Percentiles rank a stretch among this genome's conserved stretches.
phyloP scores from a whole-genome alignment of 345 rosid genomes.

The Brassica incana region DNA sequence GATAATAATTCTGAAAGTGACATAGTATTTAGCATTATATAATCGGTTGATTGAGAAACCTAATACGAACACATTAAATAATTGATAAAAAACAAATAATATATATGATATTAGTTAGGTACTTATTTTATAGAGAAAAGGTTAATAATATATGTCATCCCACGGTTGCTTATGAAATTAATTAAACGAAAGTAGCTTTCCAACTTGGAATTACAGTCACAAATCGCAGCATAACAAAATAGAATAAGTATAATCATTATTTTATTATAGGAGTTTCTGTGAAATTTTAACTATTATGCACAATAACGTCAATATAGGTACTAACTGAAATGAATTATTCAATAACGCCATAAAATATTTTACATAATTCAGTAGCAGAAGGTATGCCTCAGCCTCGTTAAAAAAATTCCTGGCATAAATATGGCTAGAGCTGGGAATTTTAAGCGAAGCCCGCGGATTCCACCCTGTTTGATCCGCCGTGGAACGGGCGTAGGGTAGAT shows the following conservation, averaged over 20 bases:
- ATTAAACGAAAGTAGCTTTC: conserved; percentile 12
- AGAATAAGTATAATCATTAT: neutral
- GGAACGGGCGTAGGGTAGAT: no score
- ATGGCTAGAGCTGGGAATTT: no score
- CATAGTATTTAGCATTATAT: conserved; percentile 18
- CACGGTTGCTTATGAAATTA: conserved; percentile 33
- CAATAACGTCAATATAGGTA: neutral
- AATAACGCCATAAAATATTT: neutral
- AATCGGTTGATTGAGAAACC: conserved; percentile 24
- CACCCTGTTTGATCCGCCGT: no score
- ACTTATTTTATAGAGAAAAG: conserved; percentile 5
- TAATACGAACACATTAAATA: conserved; percentile 32
- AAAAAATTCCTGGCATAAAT: neutral
- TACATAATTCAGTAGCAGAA: neutral
- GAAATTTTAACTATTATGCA: neutral
- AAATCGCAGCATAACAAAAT: conserved; percentile 15
- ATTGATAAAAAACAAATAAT: neutral
- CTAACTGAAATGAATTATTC: neutral
- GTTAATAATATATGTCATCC: conserved; percentile 34
- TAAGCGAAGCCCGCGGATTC: no score
- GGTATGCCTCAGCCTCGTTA: neutral
- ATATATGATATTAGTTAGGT: neutral
- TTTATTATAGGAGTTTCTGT: neutral
- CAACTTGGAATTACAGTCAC: conserved; percentile 22
- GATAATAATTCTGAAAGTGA: conserved; percentile 34